Base-by-base conservation (phyloP, 345 rosid species). In the Cardiospermum halicacabum region DNA sequence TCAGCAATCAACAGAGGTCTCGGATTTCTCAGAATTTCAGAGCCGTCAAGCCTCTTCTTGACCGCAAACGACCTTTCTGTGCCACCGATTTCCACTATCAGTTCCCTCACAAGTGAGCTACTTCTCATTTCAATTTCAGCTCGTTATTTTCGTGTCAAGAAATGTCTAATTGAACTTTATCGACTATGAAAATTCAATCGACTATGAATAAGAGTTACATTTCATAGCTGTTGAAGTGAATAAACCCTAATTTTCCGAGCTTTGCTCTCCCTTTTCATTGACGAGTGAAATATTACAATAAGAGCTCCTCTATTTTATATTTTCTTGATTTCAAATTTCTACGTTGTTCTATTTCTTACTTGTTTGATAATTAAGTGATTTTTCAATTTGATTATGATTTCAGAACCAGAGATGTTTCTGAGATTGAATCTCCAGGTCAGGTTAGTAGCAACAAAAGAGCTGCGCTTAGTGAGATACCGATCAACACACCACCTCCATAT, bases 1-100 rank as follows among this genome's bases (percentile, higher is more conserved):
- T 78, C 56, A 66, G 73, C 3, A 62, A 64, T 55, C 69, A 68
- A 16, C 83, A 71, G 34, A 64, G 34, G 58, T 77, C 78, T 69
- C 85, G 83, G 22, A 80, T 87, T 58, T 80, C 92, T 59, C 84
- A 79, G 11, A 83, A 78, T 62, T 92, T 89, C 75, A 80, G 83
- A 61, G 77, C 79, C 11, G 74, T 84, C 13, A 91, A 88, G 74
- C 89, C 91, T 3, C 74, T 85, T 58, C 74, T 85, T 67, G 76
- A 78, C 73, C 89, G 85, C 48, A 85, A 87, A 73, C 86, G 98
- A 60, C 77, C 74, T 43, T 77, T 72, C 19, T 75, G 70, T 26
- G n/a, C 62, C 54, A 49, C 28, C 24, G 26, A 13, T 75, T 57
- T 30, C 67, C 32, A 57, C 56, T 34, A 40, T 47, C 74, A 43